Conservation (phyloP, 1,139 yeast genomes). For the Wickerhamomyces sp. region DNA sequence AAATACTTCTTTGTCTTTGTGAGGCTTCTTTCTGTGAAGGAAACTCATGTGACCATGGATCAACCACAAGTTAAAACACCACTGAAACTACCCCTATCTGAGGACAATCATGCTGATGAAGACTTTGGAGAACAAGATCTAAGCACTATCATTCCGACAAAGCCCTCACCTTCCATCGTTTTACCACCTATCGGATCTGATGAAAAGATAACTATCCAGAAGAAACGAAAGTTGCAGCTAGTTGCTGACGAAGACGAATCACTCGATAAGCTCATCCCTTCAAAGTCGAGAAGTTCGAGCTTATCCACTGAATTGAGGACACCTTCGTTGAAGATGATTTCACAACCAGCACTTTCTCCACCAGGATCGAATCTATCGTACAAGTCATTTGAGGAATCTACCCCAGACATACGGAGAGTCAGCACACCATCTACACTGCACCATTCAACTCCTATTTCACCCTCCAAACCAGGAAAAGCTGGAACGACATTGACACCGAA, state of each 20-base stretch:
- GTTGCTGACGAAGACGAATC: slow-evolving; percentile 6
- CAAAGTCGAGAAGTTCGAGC: slow-evolving; percentile 21
- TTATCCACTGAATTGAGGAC: slow-evolving; percentile 14
- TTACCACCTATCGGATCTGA: slow-evolving; percentile 7
- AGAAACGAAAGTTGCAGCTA: slow-evolving; percentile 13
- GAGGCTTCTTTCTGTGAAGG: no score
- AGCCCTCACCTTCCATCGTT: slow-evolving; percentile 1
- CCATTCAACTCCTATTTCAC: slow-evolving; percentile 10
- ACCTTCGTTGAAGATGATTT: slow-evolving; percentile 22
- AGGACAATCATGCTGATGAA: background rate
- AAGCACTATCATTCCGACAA: slow-evolving; percentile 8
- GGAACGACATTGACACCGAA: slow-evolving; percentile 15
- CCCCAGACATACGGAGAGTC: background rate
- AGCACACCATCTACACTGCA: slow-evolving; percentile 2
- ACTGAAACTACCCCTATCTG: background rate
- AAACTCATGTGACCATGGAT: no score
- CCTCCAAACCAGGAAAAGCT: slow-evolving; percentile 12
- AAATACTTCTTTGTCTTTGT: no score
- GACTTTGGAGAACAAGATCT: background rate
- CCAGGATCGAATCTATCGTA: slow-evolving; percentile 11
- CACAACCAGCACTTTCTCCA: slow-evolving; percentile 28
- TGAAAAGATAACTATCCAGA: slow-evolving; percentile 5
- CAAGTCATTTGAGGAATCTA: slow-evolving; percentile 5
- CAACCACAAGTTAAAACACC: background rate
- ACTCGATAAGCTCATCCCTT: slow-evolving; percentile 17